These are phyloP conservation scores for Colletotrichum kahawae DNA, from an alignment of 2,329 filamentous ascomycete genomes.

Conservation along the genomic window DNA sequence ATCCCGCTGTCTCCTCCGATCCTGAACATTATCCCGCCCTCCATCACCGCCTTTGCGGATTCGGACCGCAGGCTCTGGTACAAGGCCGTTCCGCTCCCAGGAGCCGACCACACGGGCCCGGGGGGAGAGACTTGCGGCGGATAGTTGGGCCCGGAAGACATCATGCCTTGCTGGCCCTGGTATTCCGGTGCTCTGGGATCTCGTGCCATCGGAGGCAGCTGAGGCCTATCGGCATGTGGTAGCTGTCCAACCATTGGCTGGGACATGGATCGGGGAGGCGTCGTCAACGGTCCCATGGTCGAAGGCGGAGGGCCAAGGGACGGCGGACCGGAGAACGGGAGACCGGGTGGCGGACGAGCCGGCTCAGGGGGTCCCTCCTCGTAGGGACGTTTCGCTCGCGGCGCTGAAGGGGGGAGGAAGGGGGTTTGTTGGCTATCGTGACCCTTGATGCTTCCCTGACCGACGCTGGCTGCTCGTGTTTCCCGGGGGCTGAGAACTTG, in stretches of 20 bases:
- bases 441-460: constrained; percentile 30
- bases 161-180: constrained; percentile 2
- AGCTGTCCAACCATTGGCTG: constrained; percentile 36
- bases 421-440: constrained; percentile 28
- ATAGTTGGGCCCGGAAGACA: background rate
- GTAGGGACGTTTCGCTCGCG: constrained; percentile 18
- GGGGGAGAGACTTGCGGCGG: constrained; percentile 7
- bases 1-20: constrained; percentile 41
- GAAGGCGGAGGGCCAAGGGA: constrained; percentile 23
- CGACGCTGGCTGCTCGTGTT: constrained; percentile 32
- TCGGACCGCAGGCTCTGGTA: constrained; percentile 21
- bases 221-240: constrained; percentile 25
- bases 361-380: background rate
- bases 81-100: constrained; percentile 38
- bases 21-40: constrained; percentile 24
- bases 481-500: constrained; percentile 34
- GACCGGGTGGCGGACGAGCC: background rate
- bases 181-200: constrained; percentile 8
- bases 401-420: constrained; percentile 29
- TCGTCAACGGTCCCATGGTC: constrained; percentile 26
- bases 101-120: constrained; percentile 30
- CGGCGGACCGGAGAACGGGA: constrained; percentile 13
- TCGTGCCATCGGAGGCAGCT: constrained; percentile 17
- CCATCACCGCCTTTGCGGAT: constrained; percentile 4
- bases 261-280: constrained; percentile 37